Evolutionary conservation across 441 rosid genomes (phyloP).

Genomic region (Jatropha podagrica): DNA sequence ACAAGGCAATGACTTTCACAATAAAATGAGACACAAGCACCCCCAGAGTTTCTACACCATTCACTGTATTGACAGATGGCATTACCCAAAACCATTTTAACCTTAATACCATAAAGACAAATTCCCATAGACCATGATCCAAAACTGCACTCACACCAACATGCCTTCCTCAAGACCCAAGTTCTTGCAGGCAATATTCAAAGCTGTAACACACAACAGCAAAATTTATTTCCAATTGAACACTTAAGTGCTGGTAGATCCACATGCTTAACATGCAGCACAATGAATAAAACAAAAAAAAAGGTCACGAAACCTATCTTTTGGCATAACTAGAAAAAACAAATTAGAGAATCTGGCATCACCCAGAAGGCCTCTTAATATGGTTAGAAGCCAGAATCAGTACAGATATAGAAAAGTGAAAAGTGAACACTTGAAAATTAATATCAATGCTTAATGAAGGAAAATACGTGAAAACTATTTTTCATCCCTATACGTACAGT

Average conservation of each 20-base stretch:
- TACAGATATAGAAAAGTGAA: neutral
- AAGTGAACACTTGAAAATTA: neutral
- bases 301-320: neutral
- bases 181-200: constrained; percentile 62
- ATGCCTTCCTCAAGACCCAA: constrained; percentile 69
- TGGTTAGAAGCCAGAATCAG: neutral
- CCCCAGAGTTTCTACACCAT: constrained; percentile 28
- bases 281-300: constrained; percentile 10
- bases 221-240: constrained; percentile 50
- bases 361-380: neutral
- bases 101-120: constrained; percentile 26
- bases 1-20: neutral
- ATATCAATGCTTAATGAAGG: neutral
- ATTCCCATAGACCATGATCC: constrained; percentile 38
- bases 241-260: constrained; percentile 41
- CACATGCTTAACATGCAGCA: constrained; percentile 32
- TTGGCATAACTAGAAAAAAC: neutral
- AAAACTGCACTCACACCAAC: constrained; percentile 47
- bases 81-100: constrained; percentile 35
- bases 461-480: neutral
- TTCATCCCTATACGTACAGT: no score
- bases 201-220: constrained; percentile 69
- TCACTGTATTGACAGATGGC: constrained; percentile 26
- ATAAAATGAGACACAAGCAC: constrained; percentile 27
- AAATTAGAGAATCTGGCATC: neutral